phyloP scores from a whole-genome alignment of 371 early-diverging fungal species.

The Mortierella sp. region DNA sequence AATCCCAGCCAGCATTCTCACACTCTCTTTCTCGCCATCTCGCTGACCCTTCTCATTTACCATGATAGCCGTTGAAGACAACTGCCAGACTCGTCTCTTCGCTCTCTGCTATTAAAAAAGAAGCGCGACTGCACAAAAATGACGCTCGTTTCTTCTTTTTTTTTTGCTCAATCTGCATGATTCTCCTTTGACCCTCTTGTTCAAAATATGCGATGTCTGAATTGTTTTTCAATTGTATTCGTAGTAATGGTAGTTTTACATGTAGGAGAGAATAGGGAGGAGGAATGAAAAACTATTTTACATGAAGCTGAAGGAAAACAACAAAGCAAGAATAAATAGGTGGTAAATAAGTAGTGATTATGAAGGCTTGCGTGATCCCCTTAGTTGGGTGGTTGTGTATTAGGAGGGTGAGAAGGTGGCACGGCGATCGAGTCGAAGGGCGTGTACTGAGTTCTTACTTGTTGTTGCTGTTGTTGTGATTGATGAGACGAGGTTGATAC shows the following conservation, averaged over 20 bases:
- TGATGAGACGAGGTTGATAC: background rate
- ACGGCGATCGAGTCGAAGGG: background rate
- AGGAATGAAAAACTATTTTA: background rate
- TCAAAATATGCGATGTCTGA: background rate
- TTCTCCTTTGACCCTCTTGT: background rate
- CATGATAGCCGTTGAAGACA: slow-evolving; percentile 16
- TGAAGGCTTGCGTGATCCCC: background rate
- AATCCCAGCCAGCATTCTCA: background rate
- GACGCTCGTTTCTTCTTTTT: background rate
- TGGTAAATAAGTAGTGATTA: background rate
- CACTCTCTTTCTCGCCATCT: background rate
- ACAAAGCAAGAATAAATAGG: background rate
- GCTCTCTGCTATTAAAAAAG: slow-evolving; percentile 42
- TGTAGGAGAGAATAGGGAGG: background rate
- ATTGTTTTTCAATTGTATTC: no score
- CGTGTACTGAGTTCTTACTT: background rate
- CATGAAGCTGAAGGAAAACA: background rate
- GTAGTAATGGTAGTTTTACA: no score
- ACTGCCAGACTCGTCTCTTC: slow-evolving; percentile 23
- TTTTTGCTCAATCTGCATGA: no score
- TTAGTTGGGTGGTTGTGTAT: background rate
- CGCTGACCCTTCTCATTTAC: background rate
- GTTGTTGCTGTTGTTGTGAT: background rate
- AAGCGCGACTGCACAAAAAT: background rate
- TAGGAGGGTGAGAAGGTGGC: background rate